phyloP scores from a whole-genome alignment of 2,329 filamentous ascomycete genomes.

The Xylaria sp. region DNA sequence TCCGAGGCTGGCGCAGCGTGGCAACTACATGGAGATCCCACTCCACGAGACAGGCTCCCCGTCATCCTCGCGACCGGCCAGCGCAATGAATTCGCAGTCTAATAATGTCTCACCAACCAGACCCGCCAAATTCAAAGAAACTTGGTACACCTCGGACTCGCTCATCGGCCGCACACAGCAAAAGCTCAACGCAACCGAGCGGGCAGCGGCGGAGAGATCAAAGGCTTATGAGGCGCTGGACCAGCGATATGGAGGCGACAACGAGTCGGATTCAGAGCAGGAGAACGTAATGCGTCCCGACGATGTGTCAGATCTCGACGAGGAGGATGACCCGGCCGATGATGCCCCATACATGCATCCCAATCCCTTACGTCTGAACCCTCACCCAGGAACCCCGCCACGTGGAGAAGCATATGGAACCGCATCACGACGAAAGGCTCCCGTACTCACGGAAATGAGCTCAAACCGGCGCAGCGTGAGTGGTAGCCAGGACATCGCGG shows the following conservation, averaged over 20 bases:
- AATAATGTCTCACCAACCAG: constrained; percentile 52
- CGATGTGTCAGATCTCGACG: constrained; percentile 55
- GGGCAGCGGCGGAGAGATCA: constrained; percentile 36
- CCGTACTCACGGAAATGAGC: constrained; percentile 58
- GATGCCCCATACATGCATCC: constrained; percentile 54
- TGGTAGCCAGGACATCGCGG: constrained; percentile 59
- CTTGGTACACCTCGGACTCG: constrained; percentile 66
- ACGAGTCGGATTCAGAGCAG: constrained; percentile 40
- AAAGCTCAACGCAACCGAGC: constrained; percentile 56
- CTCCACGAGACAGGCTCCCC: constrained; percentile 53
- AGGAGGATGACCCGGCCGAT: constrained; percentile 53
- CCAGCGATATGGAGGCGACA: constrained; percentile 54
- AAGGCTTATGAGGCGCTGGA: constrained; percentile 58
- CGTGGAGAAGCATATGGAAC: constrained; percentile 27
- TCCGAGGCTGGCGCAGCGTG: constrained; percentile 51
- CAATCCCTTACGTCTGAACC: constrained; percentile 66
- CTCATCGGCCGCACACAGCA: constrained; percentile 65
- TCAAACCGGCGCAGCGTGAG: constrained; percentile 57
- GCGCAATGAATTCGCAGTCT: constrained; percentile 40
- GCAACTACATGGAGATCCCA: constrained; percentile 63
- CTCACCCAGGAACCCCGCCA: constrained; percentile 40
- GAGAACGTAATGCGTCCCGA: constrained; percentile 47
- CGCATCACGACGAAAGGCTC: constrained; percentile 46
- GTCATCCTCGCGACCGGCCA: constrained; percentile 43
- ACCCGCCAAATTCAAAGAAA: constrained; percentile 62